These are phyloP conservation scores for Begonia loranthoides DNA, from an alignment of 306 rosid genomes.

Conservation along the genomic window DNA sequence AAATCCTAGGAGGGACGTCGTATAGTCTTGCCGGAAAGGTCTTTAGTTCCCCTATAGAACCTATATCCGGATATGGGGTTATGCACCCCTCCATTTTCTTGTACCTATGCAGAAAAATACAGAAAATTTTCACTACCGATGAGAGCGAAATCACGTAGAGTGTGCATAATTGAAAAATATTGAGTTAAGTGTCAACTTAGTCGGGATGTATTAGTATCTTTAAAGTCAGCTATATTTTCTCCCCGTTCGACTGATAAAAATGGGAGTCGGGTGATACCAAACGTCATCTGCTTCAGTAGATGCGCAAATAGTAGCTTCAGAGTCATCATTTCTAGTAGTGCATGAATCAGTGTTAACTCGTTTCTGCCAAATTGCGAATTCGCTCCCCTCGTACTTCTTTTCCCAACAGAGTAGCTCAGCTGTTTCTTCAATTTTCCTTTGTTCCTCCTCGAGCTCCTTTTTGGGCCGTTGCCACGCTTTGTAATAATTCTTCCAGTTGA, in stretches of 20 bases:
- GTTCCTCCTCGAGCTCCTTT: slow-evolving; percentile 25
- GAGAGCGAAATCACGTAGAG: background rate
- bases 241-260: too few species aligned
- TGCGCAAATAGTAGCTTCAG: background rate
- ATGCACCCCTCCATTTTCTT: slow-evolving; percentile 3
- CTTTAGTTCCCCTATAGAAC: slow-evolving; percentile 31
- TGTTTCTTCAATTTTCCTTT: slow-evolving; percentile 30
- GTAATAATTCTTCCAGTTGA: slow-evolving; percentile 41
- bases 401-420: slow-evolving; percentile 41
- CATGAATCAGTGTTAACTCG: slow-evolving; percentile 3
- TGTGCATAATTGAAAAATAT: background rate
- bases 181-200: background rate
- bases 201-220: too few species aligned
- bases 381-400: slow-evolving; percentile 34
- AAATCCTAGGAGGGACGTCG: slow-evolving; percentile 64
- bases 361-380: slow-evolving; percentile 28
- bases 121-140: background rate
- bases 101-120: background rate
- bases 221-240: too few species aligned
- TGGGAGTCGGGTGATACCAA: background rate
- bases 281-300: background rate
- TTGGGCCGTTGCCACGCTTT: slow-evolving; percentile 23
- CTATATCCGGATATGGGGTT: slow-evolving; percentile 1
- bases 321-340: background rate
- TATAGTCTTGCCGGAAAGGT: slow-evolving; percentile 67